phyloP scores from a whole-genome alignment of 768 basidiomycete genomes.

The Lactarius sp. region DNA sequence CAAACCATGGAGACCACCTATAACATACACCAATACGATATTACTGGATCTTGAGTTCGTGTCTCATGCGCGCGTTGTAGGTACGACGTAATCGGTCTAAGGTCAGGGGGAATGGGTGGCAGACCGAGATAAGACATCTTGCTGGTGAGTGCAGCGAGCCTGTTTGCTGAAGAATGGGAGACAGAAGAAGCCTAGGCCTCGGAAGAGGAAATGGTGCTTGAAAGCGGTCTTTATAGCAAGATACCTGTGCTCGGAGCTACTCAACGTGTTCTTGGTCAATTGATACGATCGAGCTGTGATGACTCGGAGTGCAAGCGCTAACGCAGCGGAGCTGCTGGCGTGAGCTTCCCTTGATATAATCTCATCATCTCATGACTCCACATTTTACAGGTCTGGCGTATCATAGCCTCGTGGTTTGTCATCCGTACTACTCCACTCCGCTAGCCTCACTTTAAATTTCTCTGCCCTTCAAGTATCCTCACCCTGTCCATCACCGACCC shows the following conservation, averaged over 20 bases:
- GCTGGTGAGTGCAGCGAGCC: neutral
- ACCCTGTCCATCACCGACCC: slow-evolving; percentile 23
- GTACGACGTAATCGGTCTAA: slow-evolving; percentile 70
- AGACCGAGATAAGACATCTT: slow-evolving; percentile 42
- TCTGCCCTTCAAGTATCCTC: slow-evolving; percentile 17
- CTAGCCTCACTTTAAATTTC: neutral
- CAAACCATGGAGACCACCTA: neutral
- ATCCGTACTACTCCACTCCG: neutral
- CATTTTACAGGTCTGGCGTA: neutral
- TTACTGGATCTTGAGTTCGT: slow-evolving; percentile 71
- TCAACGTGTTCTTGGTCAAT: neutral
- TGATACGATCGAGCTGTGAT: too few relatives aligned
- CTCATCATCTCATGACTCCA: too few relatives aligned
- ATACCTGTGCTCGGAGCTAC: too few relatives aligned
- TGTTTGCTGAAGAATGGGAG: neutral
- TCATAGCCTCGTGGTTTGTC: neutral
- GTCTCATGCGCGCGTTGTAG: slow-evolving; percentile 90
- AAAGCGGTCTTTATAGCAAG: too few relatives aligned
- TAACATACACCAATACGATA: slow-evolving; percentile 92
- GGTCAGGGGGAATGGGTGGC: slow-evolving; percentile 53
- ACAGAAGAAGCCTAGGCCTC: neutral
- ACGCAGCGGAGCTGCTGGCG: too few relatives aligned
- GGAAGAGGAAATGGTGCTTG: neutral
- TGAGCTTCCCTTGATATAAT: too few relatives aligned
- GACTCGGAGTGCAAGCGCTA: too few relatives aligned